phyloP scores from a whole-genome alignment of 1,284 basidiomycete genomes.

The Salmacisia buchloeana region DNA sequence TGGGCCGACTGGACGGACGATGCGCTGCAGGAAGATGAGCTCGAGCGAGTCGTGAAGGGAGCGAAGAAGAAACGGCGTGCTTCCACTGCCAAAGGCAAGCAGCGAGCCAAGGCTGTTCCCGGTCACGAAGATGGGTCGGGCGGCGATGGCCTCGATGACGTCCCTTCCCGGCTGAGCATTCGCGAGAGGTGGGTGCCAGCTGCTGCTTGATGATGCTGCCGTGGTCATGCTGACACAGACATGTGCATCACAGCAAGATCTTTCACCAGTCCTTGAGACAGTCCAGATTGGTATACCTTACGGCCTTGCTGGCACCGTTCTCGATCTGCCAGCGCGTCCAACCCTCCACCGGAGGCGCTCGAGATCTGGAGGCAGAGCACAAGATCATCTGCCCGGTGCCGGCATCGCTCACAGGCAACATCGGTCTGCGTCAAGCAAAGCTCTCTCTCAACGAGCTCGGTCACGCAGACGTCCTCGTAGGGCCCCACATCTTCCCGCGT shows the following conservation, averaged over 20 bases:
- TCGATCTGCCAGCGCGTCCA: slow-evolving; percentile 9
- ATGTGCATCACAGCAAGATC: slow-evolving; percentile 22
- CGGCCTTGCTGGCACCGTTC: slow-evolving; percentile 40
- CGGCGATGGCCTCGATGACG: not conserved
- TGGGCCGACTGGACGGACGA: slow-evolving; percentile 23
- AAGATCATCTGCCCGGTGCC: slow-evolving; percentile 36
- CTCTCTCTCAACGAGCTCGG: slow-evolving; percentile 37
- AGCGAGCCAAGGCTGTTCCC: no score
- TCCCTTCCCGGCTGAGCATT: slow-evolving; percentile 12
- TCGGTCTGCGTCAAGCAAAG: slow-evolving; percentile 37
- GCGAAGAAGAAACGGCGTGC: slow-evolving; percentile 19
- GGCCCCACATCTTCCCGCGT: slow-evolving; percentile 39
- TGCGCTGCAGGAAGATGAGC: slow-evolving; percentile 11
- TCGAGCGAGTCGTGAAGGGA: slow-evolving; percentile 22
- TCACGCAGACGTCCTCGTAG: slow-evolving; percentile 37
- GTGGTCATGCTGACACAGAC: not conserved
- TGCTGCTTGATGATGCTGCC: not conserved
- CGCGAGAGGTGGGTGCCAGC: not conserved
- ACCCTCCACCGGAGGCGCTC: not conserved
- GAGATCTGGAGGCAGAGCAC: slow-evolving; percentile 24
- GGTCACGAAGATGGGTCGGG: no score
- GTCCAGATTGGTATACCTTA: slow-evolving; percentile 45
- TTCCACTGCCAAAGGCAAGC: no score
- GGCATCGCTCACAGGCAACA: slow-evolving; percentile 26
- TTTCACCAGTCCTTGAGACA: slow-evolving; percentile 45